A percentile compares a stretch with the other conserved stretches of the same genome.
Conservation (phyloP, 768 basidiomycete species). For the Termitomyces sp. region DNA sequence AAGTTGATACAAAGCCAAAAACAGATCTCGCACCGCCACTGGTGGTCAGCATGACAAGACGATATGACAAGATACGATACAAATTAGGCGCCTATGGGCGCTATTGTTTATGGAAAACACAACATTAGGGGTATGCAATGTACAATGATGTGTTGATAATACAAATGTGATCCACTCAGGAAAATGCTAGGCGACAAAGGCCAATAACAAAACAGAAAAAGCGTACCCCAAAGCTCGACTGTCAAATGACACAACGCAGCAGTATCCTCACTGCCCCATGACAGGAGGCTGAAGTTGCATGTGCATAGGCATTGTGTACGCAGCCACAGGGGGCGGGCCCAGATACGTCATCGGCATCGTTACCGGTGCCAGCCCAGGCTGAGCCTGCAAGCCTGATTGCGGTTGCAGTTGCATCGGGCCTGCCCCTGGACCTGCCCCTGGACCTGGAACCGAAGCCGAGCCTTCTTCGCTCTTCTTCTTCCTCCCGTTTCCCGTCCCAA, state of each 20-base stretch:
- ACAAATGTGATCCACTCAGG: constrained; percentile 9
- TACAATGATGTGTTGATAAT: constrained; percentile 7
- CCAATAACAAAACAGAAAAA: neutral
- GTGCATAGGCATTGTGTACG: constrained; percentile 6
- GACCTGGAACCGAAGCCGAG: neutral
- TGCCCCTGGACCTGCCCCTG: neutral
- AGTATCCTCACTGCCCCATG: constrained; percentile 7
- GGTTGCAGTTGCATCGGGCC: constrained; percentile 3
- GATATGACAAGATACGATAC: neutral
- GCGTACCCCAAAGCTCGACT: neutral
- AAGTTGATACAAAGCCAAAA: neutral
- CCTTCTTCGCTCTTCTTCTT: constrained; percentile 35
- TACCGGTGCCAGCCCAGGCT: constrained; percentile 1
- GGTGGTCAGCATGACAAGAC: too few species aligned
- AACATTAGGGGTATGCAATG: constrained; percentile 4
- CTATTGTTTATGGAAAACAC: neutral
- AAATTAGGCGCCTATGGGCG: neutral
- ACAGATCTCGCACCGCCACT: neutral
- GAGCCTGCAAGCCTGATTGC: neutral
- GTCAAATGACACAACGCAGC: neutral
- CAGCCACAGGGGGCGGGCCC: constrained; percentile 8
- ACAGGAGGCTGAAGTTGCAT: constrained; percentile 8
- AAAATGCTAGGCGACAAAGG: neutral
- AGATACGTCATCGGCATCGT: constrained; percentile 6
- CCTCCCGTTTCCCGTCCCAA: constrained; percentile 39